A percentile compares a stretch with the other conserved stretches of the same genome.
phyloP scores from a whole-genome alignment of 2,329 filamentous ascomycete species.

The Zalaria obscura region DNA sequence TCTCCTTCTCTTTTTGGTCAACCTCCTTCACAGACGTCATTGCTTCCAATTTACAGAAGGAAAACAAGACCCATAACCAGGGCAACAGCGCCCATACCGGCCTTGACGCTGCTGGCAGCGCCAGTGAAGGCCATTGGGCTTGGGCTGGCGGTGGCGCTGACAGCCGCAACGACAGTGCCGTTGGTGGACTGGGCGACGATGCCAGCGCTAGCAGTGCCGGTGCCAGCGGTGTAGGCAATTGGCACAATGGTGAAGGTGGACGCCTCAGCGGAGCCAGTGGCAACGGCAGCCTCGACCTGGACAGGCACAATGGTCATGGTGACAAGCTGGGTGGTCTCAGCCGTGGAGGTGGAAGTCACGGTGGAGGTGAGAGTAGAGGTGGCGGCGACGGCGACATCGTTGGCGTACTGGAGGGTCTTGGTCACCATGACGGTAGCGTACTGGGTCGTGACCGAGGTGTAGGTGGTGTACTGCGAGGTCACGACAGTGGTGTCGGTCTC shows the following conservation, averaged over 20 bases:
- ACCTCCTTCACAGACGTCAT: slow-evolving; percentile 1
- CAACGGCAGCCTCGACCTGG: neutral
- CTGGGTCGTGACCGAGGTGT: neutral
- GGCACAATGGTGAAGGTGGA: neutral
- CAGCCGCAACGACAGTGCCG: slow-evolving; percentile 1
- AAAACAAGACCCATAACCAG: slow-evolving; percentile 1
- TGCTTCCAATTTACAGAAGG: slow-evolving; percentile 3
- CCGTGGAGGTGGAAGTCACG: slow-evolving; percentile 1
- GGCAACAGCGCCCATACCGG: slow-evolving; percentile 3
- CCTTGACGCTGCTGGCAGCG: slow-evolving; percentile 3
- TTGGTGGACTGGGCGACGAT: neutral
- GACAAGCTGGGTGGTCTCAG: neutral
- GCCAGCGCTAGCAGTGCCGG: slow-evolving; percentile 1
- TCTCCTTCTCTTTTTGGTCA: neutral
- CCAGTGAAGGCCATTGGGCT: slow-evolving; percentile 2
- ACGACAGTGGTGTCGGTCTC: neutral
- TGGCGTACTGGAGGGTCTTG: neutral
- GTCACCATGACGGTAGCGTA: neutral
- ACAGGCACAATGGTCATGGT: neutral
- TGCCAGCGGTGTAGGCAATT: neutral
- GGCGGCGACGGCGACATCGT: neutral
- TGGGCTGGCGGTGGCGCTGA: slow-evolving; percentile 1
- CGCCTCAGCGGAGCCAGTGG: slow-evolving; percentile 1
- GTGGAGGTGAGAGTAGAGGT: neutral
- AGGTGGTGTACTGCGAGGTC: neutral